Base-by-base conservation (phyloP, 2,329 filamentous ascomycete genomes). In the Parascedosporium putredinis region DNA sequence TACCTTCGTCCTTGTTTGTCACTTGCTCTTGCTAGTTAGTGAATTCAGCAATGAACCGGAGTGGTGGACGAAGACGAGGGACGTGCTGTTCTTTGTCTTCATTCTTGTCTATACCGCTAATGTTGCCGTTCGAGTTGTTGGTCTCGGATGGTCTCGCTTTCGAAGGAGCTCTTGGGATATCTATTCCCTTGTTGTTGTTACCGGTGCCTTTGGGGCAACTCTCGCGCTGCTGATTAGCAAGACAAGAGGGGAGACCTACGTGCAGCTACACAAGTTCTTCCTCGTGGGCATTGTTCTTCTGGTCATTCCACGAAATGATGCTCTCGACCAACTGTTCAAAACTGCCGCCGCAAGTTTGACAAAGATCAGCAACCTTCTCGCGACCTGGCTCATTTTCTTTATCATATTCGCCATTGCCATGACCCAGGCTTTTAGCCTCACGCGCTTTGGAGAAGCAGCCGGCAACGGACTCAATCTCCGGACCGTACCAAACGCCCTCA, bases 331-430 rank as follows among this genome's bases (percentile, higher is more conserved):
- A 64, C 79, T 98, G 0, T 98, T 98, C 79, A 98, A 98, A 67
- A 98, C 94, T 2, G 94, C 91, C 0, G 93, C 93, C 9, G 93
- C 91, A 49, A 95, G 88, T 80, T 69, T 98, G 57, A 84, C 87
- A 2, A 83, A 87, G 16, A 98, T 98, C 57, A 80, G 85, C 51
- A 98, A 96, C 61, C 73, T 98, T 40, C 72, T 98, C 34, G 91
- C 91, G 2, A 98, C 94, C 0, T 98, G 93, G 93, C 86, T 97
- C 55, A 89, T 98, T 2, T 79, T 98, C 53, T 98, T 97, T 69
- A 71, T 98, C 42, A 89, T 96, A 20, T 98, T 90, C 62, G 91
- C 93, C 44, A 98, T 98, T 59, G 94, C 93, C 3, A 75, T 97
- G 63, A 97, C 91, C 9, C 93, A 98, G 62, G 86, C 90, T 0